Evolutionary conservation across 139 green algal genomes (phyloP).

Genomic region (Eudorina sp.): DNA sequence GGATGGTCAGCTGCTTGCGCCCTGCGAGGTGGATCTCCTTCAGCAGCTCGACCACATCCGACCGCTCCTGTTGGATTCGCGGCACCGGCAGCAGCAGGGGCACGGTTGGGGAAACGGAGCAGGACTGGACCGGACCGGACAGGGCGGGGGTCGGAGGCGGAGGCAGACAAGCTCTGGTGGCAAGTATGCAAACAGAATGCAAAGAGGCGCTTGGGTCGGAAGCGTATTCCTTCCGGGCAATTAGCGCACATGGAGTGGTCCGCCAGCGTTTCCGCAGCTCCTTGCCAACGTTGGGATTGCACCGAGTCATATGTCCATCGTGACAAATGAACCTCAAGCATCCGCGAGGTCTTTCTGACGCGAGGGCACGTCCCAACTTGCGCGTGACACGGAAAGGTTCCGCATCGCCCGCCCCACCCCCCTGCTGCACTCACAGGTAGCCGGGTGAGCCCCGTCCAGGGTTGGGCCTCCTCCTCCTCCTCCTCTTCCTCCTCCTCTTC

Average conservation of each 20-base stretch:
- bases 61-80: slow-evolving; percentile 60
- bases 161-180: background rate
- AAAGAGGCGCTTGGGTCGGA: no score
- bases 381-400: background rate
- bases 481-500: slow-evolving; percentile 55
- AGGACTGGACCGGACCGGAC: background rate
- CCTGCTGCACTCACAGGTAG: slow-evolving; percentile 52
- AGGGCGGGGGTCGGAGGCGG: background rate
- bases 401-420: background rate
- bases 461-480: slow-evolving; percentile 42
- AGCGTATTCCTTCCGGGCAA: no score
- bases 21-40: slow-evolving; percentile 49
- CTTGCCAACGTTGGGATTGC: background rate
- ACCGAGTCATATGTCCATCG: no score
- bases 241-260: background rate
- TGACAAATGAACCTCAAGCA: no score
- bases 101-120: background rate
- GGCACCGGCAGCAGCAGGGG: background rate
- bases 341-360: background rate
- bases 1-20: slow-evolving; percentile 64
- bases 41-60: slow-evolving; percentile 51
- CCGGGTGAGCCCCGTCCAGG: slow-evolving; percentile 56
- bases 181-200: no score
- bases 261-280: background rate
- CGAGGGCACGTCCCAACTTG: background rate